Base-by-base conservation (phyloP, 148 eudicot genomes). In the Rhododendron vialii region DNA sequence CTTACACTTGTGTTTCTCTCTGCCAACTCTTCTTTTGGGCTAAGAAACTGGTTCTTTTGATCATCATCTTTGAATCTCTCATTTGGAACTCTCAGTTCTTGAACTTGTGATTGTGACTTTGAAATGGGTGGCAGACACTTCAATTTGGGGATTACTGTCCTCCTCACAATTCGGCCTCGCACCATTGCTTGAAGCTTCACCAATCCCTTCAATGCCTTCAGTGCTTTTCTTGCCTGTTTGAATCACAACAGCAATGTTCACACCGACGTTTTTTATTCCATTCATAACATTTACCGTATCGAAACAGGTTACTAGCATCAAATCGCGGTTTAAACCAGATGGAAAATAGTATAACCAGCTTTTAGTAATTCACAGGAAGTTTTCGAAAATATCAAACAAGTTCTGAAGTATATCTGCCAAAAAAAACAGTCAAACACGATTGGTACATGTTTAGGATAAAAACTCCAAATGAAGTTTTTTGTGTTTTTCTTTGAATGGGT, bases 121-220 rank as follows among this genome's bases (percentile, higher is more conserved):
- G 81, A 41, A n/a, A 77, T 7, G 28, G 84, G 84, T 45, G 82
- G 86, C 2, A 84, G 85, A 77, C 82, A 86, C 88, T 90, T 87
- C 82, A 89, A 73, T 85, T 76, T 69, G 89, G 86, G 80, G 67
- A 87, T 80, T 59, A 89, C 74, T 84, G 73, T 85, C 78, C 91
- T 93, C 48, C 95, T 90, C 50, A 91, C 94, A 0, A 91, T 92
- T 74, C 90, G 82, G 14, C 95, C 95, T 86, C 95, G 88, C 57
- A 87, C 95, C 86, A 92, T 84, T 4, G 95, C 95, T 87, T 93
- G 95, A 87, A 93, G 89, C 89, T 89, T 91, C 63, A 93, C 91
- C 84, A 93, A 84, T 79, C 93, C 95, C 86, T 90, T 93, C 28
- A 93, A 86, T 83, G 95, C 95, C 90, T 90, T 91, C 12, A 92